phyloP scores from a whole-genome alignment of 192 early-diverging fungal species.

The Backusella tuberculispora region DNA sequence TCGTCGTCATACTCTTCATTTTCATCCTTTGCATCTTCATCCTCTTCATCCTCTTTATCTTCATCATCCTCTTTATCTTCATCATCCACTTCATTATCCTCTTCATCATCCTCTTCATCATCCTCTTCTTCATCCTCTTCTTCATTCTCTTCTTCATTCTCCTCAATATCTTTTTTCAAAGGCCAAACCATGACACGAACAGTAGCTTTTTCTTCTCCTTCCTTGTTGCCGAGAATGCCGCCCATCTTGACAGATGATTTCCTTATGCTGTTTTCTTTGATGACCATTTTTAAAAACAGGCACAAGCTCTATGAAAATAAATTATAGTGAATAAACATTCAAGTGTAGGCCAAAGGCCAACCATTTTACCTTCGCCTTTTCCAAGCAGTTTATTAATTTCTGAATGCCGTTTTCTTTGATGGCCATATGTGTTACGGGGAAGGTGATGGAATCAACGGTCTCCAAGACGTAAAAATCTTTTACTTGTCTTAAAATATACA shows the following conservation, averaged over 20 bases:
- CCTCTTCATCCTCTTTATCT: no score
- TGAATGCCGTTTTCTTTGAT: conserved; percentile 18
- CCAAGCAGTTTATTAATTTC: conserved; percentile 13
- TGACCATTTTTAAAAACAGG: conserved; percentile 18
- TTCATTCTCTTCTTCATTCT: no score
- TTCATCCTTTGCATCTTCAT: no score
- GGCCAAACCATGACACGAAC: conserved; percentile 21
- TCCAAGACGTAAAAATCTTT: conserved; percentile 19
- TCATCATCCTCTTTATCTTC: no score
- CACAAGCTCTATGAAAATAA: conserved; percentile 24
- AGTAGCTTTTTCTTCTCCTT: conserved; percentile 9
- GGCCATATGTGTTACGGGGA: conserved; percentile 16
- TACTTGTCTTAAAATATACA: conserved; percentile 20
- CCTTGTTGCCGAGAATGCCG: conserved; percentile 11
- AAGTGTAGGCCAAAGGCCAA: conserved; percentile 11
- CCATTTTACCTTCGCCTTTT: conserved; percentile 24
- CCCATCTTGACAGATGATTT: conserved; percentile 23
- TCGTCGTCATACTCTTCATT: no score
- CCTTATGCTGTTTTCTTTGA: conserved; percentile 20
- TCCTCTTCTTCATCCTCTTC: no score
- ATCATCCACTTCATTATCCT: no score
- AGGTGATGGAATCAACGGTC: conserved; percentile 15
- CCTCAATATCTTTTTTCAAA: no score
- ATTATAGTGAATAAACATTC: conserved; percentile 26
- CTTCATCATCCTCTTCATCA: no score